Percentiles rank a stretch among this genome's conserved stretches.
These are phyloP conservation scores for Fragaria ananassa DNA, from an alignment of 306 rosid species.

Conservation along the genomic window DNA sequence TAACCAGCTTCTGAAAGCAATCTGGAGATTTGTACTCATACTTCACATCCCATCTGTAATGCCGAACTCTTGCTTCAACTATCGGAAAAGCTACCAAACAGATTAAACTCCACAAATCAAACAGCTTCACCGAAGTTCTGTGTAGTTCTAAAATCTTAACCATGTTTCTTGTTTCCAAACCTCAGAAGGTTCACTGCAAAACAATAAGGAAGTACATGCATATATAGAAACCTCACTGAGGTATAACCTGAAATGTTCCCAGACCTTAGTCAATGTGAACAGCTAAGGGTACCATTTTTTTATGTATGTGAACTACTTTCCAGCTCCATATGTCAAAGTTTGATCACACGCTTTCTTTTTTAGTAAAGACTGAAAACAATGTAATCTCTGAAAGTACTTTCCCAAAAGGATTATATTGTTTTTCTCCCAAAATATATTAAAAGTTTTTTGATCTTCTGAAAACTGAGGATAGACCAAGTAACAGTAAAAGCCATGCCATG, in stretches of 20 bases:
- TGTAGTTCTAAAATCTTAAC: not conserved
- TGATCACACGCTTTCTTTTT: slow-evolving; percentile 6
- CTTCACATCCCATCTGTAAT: slow-evolving; percentile 65
- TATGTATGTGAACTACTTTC: not conserved
- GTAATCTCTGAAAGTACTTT: not conserved
- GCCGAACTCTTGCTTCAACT: slow-evolving; percentile 55
- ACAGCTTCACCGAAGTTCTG: not conserved
- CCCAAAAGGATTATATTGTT: not conserved
- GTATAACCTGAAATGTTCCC: not conserved
- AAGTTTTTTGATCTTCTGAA: not conserved
- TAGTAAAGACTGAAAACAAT: not conserved
- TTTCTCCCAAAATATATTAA: not conserved
- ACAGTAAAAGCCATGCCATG: not conserved
- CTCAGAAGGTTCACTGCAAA: not conserved
- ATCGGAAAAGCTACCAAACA: slow-evolving; percentile 14
- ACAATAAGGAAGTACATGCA: not conserved
- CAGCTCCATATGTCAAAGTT: not conserved
- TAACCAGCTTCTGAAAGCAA: slow-evolving; percentile 62
- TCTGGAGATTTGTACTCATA: slow-evolving; percentile 68
- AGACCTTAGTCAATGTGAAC: not conserved
- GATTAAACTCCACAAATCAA: slow-evolving; percentile 5
- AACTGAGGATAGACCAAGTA: not conserved
- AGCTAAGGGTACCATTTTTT: not conserved
- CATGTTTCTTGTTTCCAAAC: not conserved
- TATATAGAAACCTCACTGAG: slow-evolving; percentile 2